These are phyloP conservation scores for Butyriboletus loyo DNA, from an alignment of 768 basidiomycete genomes.

Conservation along the genomic window DNA sequence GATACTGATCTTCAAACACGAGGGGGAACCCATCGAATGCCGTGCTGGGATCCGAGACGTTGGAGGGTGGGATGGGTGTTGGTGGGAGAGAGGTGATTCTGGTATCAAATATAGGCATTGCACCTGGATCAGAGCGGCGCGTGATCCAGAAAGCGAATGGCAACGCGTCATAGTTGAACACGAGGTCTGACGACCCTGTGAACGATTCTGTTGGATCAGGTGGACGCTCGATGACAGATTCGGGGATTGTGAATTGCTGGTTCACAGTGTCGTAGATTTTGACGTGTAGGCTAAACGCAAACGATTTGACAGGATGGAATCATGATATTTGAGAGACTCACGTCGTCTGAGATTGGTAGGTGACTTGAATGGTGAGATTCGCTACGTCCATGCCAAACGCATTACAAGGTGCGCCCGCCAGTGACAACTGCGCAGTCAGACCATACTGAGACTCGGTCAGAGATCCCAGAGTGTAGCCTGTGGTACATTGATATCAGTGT, in stretches of 20 bases:
- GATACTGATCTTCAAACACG: constrained; percentile 78
- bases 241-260: constrained; percentile 65
- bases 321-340: constrained; percentile 19
- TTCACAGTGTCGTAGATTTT: constrained; percentile 61
- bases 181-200: constrained; percentile 51
- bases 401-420: constrained; percentile 59
- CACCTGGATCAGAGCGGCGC: constrained; percentile 54
- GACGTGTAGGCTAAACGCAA: constrained; percentile 52
- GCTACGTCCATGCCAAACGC: constrained; percentile 61
- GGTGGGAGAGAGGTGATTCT: constrained; percentile 57
- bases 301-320: neutral
- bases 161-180: constrained; percentile 60
- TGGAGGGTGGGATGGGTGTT: constrained; percentile 57
- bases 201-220: constrained; percentile 33
- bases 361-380: constrained; percentile 61
- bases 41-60: constrained; percentile 48
- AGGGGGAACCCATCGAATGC: constrained; percentile 63
- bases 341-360: constrained; percentile 58
- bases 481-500: neutral
- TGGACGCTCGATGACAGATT: constrained; percentile 48
- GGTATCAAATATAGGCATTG: constrained; percentile 66
- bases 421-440: constrained; percentile 50
- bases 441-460: constrained; percentile 45
- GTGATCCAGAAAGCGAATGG: constrained; percentile 85
- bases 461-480: constrained; percentile 54